Conservation (phyloP, 805 yeast genomes). For the Zygoascus flipseniorum region DNA sequence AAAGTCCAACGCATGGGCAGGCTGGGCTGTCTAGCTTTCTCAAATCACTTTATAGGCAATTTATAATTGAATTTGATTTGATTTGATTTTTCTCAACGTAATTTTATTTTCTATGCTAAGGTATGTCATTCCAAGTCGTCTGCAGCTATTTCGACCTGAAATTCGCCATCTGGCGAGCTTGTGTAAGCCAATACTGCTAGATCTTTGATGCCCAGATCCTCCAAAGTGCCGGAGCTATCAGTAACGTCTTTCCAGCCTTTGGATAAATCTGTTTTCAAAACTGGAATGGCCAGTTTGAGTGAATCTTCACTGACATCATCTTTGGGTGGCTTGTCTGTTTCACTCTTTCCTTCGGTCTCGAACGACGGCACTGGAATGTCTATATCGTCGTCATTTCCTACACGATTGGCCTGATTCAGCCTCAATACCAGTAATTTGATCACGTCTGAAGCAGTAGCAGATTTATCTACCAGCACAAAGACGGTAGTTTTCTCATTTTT, state of each 20-base stretch:
- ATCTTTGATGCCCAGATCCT: slow-evolving; percentile 8
- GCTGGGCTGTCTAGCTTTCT: no score
- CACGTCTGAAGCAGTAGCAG: slow-evolving; percentile 18
- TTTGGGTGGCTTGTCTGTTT: background rate
- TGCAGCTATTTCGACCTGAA: slow-evolving; percentile 10
- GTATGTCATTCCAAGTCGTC: background rate
- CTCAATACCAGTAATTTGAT: slow-evolving; percentile 9
- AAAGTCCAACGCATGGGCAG: no score
- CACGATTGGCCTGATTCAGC: slow-evolving; percentile 9
- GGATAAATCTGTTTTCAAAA: background rate
- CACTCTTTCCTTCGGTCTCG: background rate
- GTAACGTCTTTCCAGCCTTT: slow-evolving; percentile 9
- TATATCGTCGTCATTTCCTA: slow-evolving; percentile 5
- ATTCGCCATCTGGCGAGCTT: slow-evolving; percentile 1
- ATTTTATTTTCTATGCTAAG: background rate
- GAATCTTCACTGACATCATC: background rate
- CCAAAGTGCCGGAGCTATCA: slow-evolving; percentile 3
- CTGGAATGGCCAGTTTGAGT: slow-evolving; percentile 8
- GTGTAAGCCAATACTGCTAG: slow-evolving; percentile 11
- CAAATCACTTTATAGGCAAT: no score
- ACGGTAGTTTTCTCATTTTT: slow-evolving; percentile 7
- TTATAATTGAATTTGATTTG: no score
- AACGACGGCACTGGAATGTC: slow-evolving; percentile 12
- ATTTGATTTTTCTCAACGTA: no score
- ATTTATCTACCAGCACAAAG: slow-evolving; percentile 11